Percentiles rank a stretch among this genome's conserved stretches.
These are phyloP conservation scores for Phialocephala subalpina DNA, from an alignment of 2,329 filamentous ascomycete genomes.

Conservation along the genomic window DNA sequence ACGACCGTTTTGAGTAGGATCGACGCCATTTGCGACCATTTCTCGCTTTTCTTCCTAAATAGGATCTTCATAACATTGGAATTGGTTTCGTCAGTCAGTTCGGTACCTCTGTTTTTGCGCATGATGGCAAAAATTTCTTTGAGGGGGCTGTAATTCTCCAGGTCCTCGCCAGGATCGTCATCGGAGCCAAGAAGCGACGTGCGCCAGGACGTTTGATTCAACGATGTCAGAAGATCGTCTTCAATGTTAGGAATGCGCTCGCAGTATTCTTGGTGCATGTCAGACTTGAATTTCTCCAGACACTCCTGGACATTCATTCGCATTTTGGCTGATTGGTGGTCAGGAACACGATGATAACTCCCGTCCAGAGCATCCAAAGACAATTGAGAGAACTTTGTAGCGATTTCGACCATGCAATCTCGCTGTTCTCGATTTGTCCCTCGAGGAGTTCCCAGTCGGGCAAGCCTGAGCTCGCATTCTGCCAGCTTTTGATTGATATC, in stretches of 20 bases:
- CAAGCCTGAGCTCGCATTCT: slow-evolving; percentile 8
- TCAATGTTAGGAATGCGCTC: neutral
- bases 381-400: slow-evolving; percentile 20
- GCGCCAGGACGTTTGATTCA: neutral
- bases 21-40: neutral
- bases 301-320: slow-evolving; percentile 7
- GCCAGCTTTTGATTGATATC: slow-evolving; percentile 11
- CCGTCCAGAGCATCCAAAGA: slow-evolving; percentile 27
- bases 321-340: slow-evolving; percentile 18
- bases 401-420: slow-evolving; percentile 14
- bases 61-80: slow-evolving; percentile 14
- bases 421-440: slow-evolving; percentile 11
- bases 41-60: neutral
- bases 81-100: slow-evolving; percentile 22
- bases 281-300: neutral
- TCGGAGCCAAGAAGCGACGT: neutral
- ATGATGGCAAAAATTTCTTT: neutral
- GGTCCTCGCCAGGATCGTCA: neutral
- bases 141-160: neutral
- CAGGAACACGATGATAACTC: slow-evolving; percentile 21
- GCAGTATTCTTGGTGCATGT: neutral
- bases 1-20: neutral
- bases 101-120: slow-evolving; percentile 17
- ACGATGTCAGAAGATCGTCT: neutral
- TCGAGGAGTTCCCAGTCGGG: slow-evolving; percentile 18